These are phyloP conservation scores for Exophiala bonariae DNA, from an alignment of 2,329 filamentous ascomycete species.

Conservation along the genomic window DNA sequence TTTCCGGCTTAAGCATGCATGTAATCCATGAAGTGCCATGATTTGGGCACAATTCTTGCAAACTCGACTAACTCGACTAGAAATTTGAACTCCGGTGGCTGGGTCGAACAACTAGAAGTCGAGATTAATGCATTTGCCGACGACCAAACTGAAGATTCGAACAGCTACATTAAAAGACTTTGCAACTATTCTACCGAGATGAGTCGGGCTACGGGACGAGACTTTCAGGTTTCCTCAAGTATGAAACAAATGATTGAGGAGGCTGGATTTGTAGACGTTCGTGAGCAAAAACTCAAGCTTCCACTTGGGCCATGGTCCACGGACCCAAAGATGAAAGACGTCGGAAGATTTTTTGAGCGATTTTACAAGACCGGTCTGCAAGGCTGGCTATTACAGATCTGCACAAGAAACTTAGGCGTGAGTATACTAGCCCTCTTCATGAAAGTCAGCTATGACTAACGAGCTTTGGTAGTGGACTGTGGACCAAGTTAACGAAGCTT, in stretches of 20 bases:
- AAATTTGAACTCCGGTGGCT: slow-evolving; percentile 38
- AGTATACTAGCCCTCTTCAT: slow-evolving; percentile 16
- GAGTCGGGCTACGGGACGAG: slow-evolving; percentile 27
- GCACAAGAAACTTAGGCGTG: slow-evolving; percentile 29
- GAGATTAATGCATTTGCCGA: slow-evolving; percentile 26
- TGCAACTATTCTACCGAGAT: slow-evolving; percentile 21
- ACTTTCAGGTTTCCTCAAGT: slow-evolving; percentile 26
- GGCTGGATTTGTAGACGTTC: slow-evolving; percentile 47
- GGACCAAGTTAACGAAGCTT: slow-evolving; percentile 29
- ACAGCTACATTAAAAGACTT: slow-evolving; percentile 25
- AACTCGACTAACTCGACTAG: too few relatives aligned
- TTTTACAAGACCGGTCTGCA: slow-evolving; percentile 33
- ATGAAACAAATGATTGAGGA: slow-evolving; percentile 33
- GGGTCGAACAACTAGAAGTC: slow-evolving; percentile 37
- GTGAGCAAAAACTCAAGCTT: slow-evolving; percentile 42
- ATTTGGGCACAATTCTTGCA: too few relatives aligned
- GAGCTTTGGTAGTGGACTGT: slow-evolving; percentile 28
- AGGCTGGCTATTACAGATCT: slow-evolving; percentile 30
- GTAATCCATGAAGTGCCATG: too few relatives aligned
- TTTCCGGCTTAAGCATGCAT: too few relatives aligned
- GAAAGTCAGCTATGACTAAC: slow-evolving; percentile 5
- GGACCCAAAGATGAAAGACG: slow-evolving; percentile 39
- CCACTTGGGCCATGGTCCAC: slow-evolving; percentile 44
- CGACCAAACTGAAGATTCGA: slow-evolving; percentile 25
- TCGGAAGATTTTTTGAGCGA: slow-evolving; percentile 33